phyloP scores from a whole-genome alignment of 371 early-diverging fungal species.

The Mortierella sp. region DNA sequence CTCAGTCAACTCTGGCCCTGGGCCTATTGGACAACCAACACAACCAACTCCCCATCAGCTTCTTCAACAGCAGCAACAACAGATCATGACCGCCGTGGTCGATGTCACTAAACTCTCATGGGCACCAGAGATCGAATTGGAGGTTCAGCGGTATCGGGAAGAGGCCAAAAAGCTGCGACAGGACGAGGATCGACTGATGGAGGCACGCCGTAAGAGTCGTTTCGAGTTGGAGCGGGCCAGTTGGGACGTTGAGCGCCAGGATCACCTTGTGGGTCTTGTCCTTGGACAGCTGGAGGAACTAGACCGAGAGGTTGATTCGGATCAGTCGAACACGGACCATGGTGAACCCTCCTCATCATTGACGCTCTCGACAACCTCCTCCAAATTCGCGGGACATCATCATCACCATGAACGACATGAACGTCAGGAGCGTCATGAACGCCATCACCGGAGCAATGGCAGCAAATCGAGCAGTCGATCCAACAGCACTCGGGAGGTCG shows the following conservation, averaged over 20 bases:
- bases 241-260: constrained; percentile 57
- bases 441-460: constrained; percentile 50
- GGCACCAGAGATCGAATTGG: constrained; percentile 54
- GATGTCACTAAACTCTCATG: constrained; percentile 55
- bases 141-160: constrained; percentile 51
- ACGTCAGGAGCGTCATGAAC: constrained; percentile 36
- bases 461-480: constrained; percentile 41
- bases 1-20: neutral
- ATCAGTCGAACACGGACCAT: constrained; percentile 24
- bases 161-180: constrained; percentile 40
- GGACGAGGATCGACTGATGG: constrained; percentile 55
- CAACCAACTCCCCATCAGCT: constrained; percentile 41
- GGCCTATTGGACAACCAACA: constrained; percentile 11
- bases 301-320: constrained; percentile 48
- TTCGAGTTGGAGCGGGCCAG: constrained; percentile 55
- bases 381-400: constrained; percentile 26
- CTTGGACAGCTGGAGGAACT: constrained; percentile 52
- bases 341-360: constrained; percentile 8
- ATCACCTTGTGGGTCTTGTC: constrained; percentile 56
- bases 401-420: constrained; percentile 33
- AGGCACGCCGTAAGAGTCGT: constrained; percentile 49
- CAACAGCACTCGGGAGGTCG: constrained; percentile 28
- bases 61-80: constrained; percentile 55
- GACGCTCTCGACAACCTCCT: constrained; percentile 5
- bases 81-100: constrained; percentile 48